phyloP scores from a whole-genome alignment of 202 grass and related monocot species.

The Schoenoplectus triqueter region DNA sequence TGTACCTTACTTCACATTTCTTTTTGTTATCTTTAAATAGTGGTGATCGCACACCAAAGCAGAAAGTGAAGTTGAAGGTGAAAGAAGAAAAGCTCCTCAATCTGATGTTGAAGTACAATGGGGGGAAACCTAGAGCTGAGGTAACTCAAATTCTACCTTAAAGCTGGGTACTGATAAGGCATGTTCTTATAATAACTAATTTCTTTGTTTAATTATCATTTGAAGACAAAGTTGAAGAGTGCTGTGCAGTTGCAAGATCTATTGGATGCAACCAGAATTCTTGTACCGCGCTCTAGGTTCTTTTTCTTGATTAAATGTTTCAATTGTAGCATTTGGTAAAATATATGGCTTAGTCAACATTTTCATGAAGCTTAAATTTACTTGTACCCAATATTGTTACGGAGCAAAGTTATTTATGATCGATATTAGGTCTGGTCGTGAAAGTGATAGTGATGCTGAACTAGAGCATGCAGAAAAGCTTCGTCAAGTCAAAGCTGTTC shows the following conservation, averaged over 20 bases:
- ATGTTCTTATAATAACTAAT: background rate
- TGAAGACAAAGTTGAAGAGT: slow-evolving; percentile 96
- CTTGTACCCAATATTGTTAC: slow-evolving; percentile 23
- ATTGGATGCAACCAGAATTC: slow-evolving; percentile 93
- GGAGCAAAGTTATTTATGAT: slow-evolving; percentile 14
- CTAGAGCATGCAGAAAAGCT: slow-evolving; percentile 93
- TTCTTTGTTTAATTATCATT: slow-evolving; percentile 37
- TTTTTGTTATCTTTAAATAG: slow-evolving; percentile 46
- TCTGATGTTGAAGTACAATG: slow-evolving; percentile 97
- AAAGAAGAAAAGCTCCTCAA: slow-evolving; percentile 97
- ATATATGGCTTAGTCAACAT: slow-evolving; percentile 37
- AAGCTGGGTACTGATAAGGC: background rate
- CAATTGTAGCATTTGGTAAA: slow-evolving; percentile 17
- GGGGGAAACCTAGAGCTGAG: slow-evolving; percentile 73
- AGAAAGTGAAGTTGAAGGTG: slow-evolving; percentile 96
- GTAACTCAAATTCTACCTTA: slow-evolving; percentile 41
- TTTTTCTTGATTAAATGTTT: slow-evolving; percentile 43
- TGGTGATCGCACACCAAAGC: slow-evolving; percentile 97
- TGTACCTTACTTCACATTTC: slow-evolving; percentile 22
- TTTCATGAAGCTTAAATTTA: slow-evolving; percentile 15
- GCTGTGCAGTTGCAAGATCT: slow-evolving; percentile 97
- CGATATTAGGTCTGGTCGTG: slow-evolving; percentile 75
- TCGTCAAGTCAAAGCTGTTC: slow-evolving; percentile 98
- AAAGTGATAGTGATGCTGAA: slow-evolving; percentile 99
- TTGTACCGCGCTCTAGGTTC: slow-evolving; percentile 75